Base-by-base conservation (phyloP, 306 rosid genomes). In the Glycyrrhiza uralensis region DNA sequence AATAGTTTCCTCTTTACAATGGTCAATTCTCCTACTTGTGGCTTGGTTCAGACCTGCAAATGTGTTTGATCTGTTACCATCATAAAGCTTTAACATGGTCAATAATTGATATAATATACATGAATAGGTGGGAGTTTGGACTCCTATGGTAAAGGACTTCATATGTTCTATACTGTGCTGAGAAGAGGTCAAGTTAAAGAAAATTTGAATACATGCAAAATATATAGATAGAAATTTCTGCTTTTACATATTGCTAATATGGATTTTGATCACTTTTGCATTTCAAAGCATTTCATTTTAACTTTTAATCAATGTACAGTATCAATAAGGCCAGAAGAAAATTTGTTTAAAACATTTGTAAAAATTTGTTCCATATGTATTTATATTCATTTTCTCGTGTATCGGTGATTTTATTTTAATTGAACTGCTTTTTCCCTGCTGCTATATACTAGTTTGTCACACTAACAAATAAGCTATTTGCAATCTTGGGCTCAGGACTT, bases 1-100 rank as follows among this genome's bases (percentile, higher is more conserved):
- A 30, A 10, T 72, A 28, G 18, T 17, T 35, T 67, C 38, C 35
- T 47, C n/a, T 30, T 6, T 36, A 15, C 22, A 30, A 17, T 33
- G 68, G 13, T 69, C 76, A 60, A 71, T 33, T 70, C 5, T 62
- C 58, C 33, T 63, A 42, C n/a, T n/a, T n/a, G n/a, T n/a, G n/a
- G n/a, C 57, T 24, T 24, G 42, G 38, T 58, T 60, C n/a, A 1
- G 20, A 17, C 60, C 12, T 18, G 33, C 66, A 30, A 62, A 14
- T 5, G 3, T 60, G 46, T 15, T 74, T n/a, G n/a, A n/a, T n/a
- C n/a, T n/a, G n/a, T n/a, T n/a, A n/a, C n/a, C n/a, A n/a, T n/a
- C n/a, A 4, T 47, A 59, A 69, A 68, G 18, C 52, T 76, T 45
- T 57, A n/a, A 32, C 26, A 33, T 24, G 44, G 65, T 42, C 30